A percentile compares a stretch with the other conserved stretches of the same genome.
These are phyloP conservation scores for Acacia concinna DNA, from an alignment of 331 rosid genomes.

Conservation along the genomic window DNA sequence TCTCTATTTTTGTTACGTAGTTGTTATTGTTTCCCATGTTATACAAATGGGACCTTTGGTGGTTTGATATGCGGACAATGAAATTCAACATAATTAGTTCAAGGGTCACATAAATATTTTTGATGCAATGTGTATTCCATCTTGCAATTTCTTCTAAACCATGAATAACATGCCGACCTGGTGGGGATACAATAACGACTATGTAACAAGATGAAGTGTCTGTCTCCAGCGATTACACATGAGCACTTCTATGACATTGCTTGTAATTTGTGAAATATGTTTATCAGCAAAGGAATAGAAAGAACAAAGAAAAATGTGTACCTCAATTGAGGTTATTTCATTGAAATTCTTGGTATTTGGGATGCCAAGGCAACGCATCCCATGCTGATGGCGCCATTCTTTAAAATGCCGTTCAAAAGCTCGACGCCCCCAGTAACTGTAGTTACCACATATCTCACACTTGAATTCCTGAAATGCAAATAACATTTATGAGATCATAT, in stretches of 20 bases:
- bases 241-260: not conserved
- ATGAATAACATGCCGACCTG: not conserved
- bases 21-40: not conserved
- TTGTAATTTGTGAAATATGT: not conserved
- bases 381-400: slow-evolving; percentile 99
- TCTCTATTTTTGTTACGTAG: no score
- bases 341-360: slow-evolving; percentile 97
- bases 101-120: slow-evolving; percentile 1
- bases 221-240: slow-evolving; percentile 6
- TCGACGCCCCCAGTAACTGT: slow-evolving; percentile 99
- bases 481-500: slow-evolving; percentile 23
- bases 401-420: slow-evolving; percentile 97
- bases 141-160: slow-evolving; percentile 1
- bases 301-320: slow-evolving; percentile 25
- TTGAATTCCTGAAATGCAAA: slow-evolving; percentile 82
- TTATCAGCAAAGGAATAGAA: not conserved
- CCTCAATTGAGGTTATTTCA: slow-evolving; percentile 97
- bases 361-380: slow-evolving; percentile 99
- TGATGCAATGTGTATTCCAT: not conserved
- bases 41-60: not conserved
- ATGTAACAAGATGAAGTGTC: not conserved
- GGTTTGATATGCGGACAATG: not conserved
- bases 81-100: not conserved
- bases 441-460: slow-evolving; percentile 98
- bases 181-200: not conserved